Percentiles rank a stretch among this genome's conserved stretches.
These are phyloP conservation scores for Discostella stelligeroides DNA, from an alignment of 108 stramenopile species.

Conservation along the genomic window DNA sequence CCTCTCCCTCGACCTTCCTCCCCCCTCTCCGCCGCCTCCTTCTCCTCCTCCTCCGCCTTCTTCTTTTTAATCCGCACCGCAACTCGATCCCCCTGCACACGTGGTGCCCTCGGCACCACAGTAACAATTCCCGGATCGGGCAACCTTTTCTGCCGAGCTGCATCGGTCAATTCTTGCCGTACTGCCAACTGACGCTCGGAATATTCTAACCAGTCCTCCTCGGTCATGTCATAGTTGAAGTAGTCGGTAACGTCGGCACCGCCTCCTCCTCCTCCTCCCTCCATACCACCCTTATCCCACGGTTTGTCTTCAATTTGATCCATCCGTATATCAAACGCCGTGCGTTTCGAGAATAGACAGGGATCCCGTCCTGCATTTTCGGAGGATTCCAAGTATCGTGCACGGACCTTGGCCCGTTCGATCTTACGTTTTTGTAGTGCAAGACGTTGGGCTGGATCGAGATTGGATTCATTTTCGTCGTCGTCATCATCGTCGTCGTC, in stretches of 20 bases:
- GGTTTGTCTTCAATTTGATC: constrained; percentile 93
- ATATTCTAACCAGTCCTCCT: constrained; percentile 91
- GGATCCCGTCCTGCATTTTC: constrained; percentile 93
- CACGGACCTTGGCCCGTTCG: constrained; percentile 72
- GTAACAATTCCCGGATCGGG: constrained; percentile 86
- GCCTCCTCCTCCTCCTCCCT: constrained; percentile 30
- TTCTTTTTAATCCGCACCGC: constrained; percentile 54
- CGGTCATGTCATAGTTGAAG: constrained; percentile 86
- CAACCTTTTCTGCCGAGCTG: constrained; percentile 69
- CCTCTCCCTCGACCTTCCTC: constrained; percentile 35
- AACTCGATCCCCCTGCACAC: constrained; percentile 67
- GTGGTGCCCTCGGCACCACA: constrained; percentile 64
- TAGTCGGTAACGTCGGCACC: constrained; percentile 79
- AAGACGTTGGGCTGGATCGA: constrained; percentile 81
- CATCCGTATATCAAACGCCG: constrained; percentile 91
- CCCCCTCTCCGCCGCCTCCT: constrained; percentile 16
- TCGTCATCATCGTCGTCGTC: constrained; percentile 18
- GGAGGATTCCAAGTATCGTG: constrained; percentile 73
- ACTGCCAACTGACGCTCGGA: constrained; percentile 75
- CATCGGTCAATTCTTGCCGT: constrained; percentile 90
- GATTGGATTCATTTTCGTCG: constrained; percentile 62
- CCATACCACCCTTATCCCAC: constrained; percentile 56
- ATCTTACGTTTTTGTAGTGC: constrained; percentile 78
- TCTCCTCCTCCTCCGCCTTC: constrained; percentile 35
- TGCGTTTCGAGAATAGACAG: constrained; percentile 85